Evolutionary conservation across 2,329 filamentous ascomycete species (phyloP).

Genomic region (Pseudocercospora macadamiae): DNA sequence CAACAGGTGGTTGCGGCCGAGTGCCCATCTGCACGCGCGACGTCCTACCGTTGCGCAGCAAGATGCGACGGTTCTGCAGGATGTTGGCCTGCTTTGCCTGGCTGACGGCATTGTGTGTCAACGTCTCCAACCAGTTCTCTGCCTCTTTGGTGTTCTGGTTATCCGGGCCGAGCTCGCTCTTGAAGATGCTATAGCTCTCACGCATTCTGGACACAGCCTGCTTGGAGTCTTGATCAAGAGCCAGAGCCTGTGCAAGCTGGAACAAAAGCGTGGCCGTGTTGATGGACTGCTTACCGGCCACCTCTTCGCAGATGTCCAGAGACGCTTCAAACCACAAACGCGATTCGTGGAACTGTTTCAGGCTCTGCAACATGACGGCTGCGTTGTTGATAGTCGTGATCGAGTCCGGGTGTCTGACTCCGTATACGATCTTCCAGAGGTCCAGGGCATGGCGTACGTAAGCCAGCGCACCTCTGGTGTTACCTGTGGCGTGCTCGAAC

Average conservation of each 20-base stretch:
- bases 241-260: constrained; percentile 93
- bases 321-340: constrained; percentile 96
- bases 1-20: constrained; percentile 64
- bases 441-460: constrained; percentile 92
- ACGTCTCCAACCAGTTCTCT: constrained; percentile 92
- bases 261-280: constrained; percentile 94
- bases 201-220: constrained; percentile 90
- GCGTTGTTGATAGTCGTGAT: constrained; percentile 99
- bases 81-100: constrained; percentile 82
- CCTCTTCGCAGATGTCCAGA: constrained; percentile 81
- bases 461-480: constrained; percentile 82
- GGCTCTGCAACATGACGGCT: constrained; percentile 94
- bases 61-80: constrained; percentile 33
- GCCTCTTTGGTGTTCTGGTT: constrained; percentile 99
- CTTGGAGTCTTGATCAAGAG: constrained; percentile 94
- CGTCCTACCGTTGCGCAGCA: constrained; percentile 43
- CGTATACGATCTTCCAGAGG: constrained; percentile 97
- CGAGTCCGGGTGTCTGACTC: constrained; percentile 88
- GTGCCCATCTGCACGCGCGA: constrained; percentile 61
- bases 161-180: constrained; percentile 78
- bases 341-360: constrained; percentile 94
- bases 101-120: constrained; percentile 91
- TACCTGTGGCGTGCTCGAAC: constrained; percentile 89
- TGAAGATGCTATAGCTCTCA: constrained; percentile 95
- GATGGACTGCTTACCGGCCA: constrained; percentile 87